These are phyloP conservation scores for Teratosphaeria destructans DNA, from an alignment of 2,329 filamentous ascomycete species.

Conservation along the genomic window DNA sequence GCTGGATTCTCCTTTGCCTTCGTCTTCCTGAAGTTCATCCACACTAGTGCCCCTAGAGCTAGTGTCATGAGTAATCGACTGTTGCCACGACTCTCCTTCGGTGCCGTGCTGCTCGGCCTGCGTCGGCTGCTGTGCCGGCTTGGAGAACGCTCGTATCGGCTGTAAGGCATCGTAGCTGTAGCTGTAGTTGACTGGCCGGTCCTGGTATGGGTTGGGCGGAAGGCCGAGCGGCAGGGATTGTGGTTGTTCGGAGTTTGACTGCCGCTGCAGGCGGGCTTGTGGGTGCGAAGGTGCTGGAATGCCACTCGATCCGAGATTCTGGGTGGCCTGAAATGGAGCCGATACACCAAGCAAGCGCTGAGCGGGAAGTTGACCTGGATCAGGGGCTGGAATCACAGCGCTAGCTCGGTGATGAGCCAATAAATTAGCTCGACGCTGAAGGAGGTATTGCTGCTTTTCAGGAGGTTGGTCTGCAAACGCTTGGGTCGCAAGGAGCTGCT, in stretches of 20 bases:
- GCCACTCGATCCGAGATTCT: not conserved
- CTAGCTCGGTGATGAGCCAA: not conserved
- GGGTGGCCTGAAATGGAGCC: not conserved
- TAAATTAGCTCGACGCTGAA: not conserved
- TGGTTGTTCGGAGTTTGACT: not conserved
- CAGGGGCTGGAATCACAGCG: not conserved
- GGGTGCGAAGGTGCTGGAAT: not conserved
- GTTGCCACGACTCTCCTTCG: not conserved
- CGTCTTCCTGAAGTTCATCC: not conserved
- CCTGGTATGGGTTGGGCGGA: not conserved
- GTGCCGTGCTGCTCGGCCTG: not conserved
- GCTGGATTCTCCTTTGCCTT: not conserved
- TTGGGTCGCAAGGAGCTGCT: not conserved
- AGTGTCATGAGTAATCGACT: not conserved
- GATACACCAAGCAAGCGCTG: not conserved
- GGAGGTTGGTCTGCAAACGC: not conserved
- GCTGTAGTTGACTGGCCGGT: not conserved
- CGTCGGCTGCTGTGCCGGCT: not conserved
- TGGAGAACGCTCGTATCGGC: not conserved
- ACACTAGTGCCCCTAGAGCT: not conserved
- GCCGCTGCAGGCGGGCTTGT: not conserved
- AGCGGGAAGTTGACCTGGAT: not conserved
- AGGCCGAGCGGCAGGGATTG: not conserved
- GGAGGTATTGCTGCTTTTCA: not conserved
- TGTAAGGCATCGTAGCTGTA: not conserved